phyloP scores from a whole-genome alignment of 495 filamentous ascomycete genomes.

The Tuber melanosporum region DNA sequence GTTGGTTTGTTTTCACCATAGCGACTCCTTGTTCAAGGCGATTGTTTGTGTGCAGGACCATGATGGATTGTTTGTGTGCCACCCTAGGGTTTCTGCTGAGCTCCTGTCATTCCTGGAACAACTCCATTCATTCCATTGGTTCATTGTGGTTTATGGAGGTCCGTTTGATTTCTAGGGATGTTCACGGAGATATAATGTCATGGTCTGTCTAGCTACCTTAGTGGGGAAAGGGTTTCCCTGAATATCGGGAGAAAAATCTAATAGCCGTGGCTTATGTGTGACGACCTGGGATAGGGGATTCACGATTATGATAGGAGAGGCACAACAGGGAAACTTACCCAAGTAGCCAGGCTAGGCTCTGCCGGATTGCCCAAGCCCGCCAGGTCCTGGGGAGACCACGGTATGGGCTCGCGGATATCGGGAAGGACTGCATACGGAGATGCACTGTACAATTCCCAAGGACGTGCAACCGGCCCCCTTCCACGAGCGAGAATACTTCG shows the following conservation, averaged over 20 bases:
- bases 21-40: neutral
- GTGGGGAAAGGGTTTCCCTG: no score
- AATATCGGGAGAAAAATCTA: no score
- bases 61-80: neutral
- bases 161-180: neutral
- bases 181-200: neutral
- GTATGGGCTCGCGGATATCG: neutral
- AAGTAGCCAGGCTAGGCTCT: neutral
- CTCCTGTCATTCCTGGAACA: no score
- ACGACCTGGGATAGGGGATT: neutral
- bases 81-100: neutral
- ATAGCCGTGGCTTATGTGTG: neutral
- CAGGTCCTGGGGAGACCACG: neutral
- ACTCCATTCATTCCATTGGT: no score
- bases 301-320: neutral
- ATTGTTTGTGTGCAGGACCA: neutral
- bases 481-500: neutral
- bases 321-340: neutral
- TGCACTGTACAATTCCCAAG: neutral
- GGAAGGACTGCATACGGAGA: neutral
- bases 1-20: neutral
- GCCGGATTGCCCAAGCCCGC: neutral
- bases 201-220: neutral
- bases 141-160: neutral
- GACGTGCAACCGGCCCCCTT: neutral